Conservation (phyloP, 352 stramenopile genomes). For the Blastocystis sp. region DNA sequence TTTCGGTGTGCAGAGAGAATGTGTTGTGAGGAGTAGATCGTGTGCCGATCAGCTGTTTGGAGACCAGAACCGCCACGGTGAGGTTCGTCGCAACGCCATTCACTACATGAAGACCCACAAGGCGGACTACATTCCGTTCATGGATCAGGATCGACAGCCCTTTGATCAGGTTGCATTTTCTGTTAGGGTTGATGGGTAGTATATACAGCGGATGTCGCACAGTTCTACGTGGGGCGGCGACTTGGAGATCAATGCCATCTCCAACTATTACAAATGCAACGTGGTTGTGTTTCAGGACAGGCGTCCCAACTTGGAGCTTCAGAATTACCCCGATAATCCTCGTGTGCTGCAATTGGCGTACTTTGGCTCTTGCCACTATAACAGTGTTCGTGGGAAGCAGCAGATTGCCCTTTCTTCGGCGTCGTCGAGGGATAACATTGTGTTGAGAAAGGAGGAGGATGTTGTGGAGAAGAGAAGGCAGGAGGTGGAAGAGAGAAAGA, state of each 20-base stretch:
- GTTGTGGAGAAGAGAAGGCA: slow-evolving; percentile 77
- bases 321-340: slow-evolving; percentile 78
- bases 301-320: slow-evolving; percentile 72
- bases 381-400: neutral
- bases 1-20: neutral
- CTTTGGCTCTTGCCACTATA: slow-evolving; percentile 17
- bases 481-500: slow-evolving; percentile 78
- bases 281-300: slow-evolving; percentile 45
- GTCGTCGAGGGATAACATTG: neutral
- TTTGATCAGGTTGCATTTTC: neutral
- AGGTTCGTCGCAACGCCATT: slow-evolving; percentile 13
- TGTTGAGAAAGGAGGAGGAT: slow-evolving; percentile 10
- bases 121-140: slow-evolving; percentile 20
- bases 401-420: neutral
- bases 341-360: slow-evolving; percentile 78
- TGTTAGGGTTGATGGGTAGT: neutral
- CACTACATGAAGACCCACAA: slow-evolving; percentile 12
- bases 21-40: neutral
- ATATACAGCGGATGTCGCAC: slow-evolving; percentile 6
- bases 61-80: slow-evolving; percentile 12
- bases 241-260: slow-evolving; percentile 62
- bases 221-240: slow-evolving; percentile 35
- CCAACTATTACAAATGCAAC: slow-evolving; percentile 58
- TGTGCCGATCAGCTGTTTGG: slow-evolving; percentile 45
- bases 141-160: slow-evolving; percentile 10